Base-by-base conservation (phyloP, 176 grass and related monocot genomes). In the Oryza punctata region DNA sequence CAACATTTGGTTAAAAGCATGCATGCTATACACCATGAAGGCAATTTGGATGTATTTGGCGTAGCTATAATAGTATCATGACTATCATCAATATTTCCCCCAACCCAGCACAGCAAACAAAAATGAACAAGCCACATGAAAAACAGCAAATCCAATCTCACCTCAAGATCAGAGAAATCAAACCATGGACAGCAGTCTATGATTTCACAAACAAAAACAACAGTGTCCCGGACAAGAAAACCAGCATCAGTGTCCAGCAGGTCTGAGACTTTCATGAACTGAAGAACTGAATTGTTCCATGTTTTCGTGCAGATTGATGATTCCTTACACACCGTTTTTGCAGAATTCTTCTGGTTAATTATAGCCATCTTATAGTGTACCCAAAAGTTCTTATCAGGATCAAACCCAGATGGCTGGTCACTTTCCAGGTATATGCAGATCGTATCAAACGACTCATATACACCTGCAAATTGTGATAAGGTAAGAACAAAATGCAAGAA, bases 391-490 rank as follows among this genome's bases (percentile, higher is more conserved):
- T 91, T 93, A 35, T 98, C 93, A 80, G 96, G 89, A 81, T 98
- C 96, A 87, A 57, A 82, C 45, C 90, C 90, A 87, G 91, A 98
- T 75, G 91, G 88, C 82, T 93, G 96, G 75, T 96, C 93, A 75
- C 96, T 98, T 89, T 98, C 96, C 87, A 98, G 70, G 82, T 98
- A 98, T 91, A 98, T 95, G 84, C 96, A 98, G 43, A 98, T 94
- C 1, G 83, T 98, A 76, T 95, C 96, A 81, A 95, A 98, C 1
- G 96, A 98, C 69, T 96, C 96, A 70, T 98, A 98, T 69, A 94
- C 89, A 69, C 96, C 96, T 98, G 93, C 78, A 91, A 76, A 72
- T 85, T 77, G 61, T 7, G 4, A 24, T 23, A 54, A 89, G 30
- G 65, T 85, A 77, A 86, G 47, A 40, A 88, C 4, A 21, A 54